Conservation (phyloP, 345 rosid species). For the Gossypium thurberi region DNA sequence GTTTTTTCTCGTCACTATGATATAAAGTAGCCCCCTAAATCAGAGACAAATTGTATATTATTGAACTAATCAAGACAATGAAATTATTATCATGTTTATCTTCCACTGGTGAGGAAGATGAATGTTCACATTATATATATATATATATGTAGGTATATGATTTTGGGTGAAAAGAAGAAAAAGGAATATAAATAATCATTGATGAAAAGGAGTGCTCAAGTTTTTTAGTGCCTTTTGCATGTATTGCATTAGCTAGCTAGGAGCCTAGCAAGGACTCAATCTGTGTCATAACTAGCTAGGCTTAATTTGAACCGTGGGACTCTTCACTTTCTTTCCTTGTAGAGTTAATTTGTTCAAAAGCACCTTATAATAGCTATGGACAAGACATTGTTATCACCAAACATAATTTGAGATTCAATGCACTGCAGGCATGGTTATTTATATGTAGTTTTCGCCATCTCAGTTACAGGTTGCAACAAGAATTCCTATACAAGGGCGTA, state of each 20-base stretch:
- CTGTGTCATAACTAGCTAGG: conserved; percentile 1
- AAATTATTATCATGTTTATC: background rate
- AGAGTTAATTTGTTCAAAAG: background rate
- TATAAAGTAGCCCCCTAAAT: background rate
- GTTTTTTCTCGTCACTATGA: background rate
- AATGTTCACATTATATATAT: too few relatives aligned
- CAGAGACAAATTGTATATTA: background rate
- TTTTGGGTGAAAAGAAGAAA: background rate
- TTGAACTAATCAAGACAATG: background rate
- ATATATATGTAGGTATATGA: background rate
- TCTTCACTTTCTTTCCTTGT: background rate
- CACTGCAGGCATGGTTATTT: background rate
- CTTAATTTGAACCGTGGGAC: background rate
- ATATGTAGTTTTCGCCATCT: background rate
- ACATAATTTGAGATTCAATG: background rate
- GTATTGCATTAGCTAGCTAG: background rate
- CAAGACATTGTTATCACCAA: background rate
- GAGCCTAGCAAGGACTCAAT: background rate
- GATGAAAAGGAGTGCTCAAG: background rate
- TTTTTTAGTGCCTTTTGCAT: background rate
- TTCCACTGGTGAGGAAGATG: background rate
- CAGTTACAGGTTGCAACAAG: background rate
- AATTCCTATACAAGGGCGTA: background rate
- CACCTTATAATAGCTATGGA: background rate
- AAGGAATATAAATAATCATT: background rate